Percentiles rank a stretch among this genome's conserved stretches.
These are phyloP conservation scores for Chrysoporthe cubensis DNA, from an alignment of 2,329 filamentous ascomycete genomes.

Conservation along the genomic window DNA sequence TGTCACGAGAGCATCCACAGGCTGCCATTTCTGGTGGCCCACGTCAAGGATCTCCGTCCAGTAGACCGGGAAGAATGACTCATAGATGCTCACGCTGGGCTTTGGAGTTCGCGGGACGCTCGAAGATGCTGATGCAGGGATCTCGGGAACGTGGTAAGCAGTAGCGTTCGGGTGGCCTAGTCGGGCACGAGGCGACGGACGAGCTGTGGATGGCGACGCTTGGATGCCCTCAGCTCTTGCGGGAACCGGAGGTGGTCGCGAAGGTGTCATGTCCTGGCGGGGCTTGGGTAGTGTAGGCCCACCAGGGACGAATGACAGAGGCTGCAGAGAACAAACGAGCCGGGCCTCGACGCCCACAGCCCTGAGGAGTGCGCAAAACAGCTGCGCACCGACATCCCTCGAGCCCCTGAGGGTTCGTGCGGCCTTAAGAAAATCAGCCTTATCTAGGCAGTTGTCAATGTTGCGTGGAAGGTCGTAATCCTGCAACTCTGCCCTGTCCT, in stretches of 20 bases:
- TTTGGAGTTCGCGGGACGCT: conserved; percentile 38
- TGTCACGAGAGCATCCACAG: conserved; percentile 84
- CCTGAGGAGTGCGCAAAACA: conserved; percentile 87
- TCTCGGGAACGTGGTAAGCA: conserved; percentile 53
- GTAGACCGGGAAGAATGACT: conserved; percentile 81
- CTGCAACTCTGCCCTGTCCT: conserved; percentile 63
- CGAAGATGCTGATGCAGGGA: conserved; percentile 35
- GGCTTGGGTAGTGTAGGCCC: conserved; percentile 54
- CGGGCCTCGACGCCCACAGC: conserved; percentile 80
- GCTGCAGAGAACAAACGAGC: conserved; percentile 88
- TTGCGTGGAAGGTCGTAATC: conserved; percentile 64
- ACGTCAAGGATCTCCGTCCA: conserved; percentile 93
- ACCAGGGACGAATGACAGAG: conserved; percentile 68
- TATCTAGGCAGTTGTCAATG: conserved; percentile 70
- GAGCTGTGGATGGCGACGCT: conserved; percentile 36
- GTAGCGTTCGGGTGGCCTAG: conserved; percentile 60
- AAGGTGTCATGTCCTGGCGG: conserved; percentile 37
- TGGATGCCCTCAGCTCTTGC: conserved; percentile 10
- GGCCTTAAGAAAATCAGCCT: conserved; percentile 72
- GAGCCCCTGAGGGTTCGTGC: conserved; percentile 76
- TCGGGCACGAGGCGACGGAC: conserved; percentile 49
- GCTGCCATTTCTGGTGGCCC: conserved; percentile 88
- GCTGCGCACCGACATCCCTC: conserved; percentile 83
- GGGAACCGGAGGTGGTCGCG: conserved; percentile 31
- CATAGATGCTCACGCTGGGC: conserved; percentile 51